Base-by-base conservation (phyloP, 2,329 filamentous ascomycete genomes). In the Aspergillus sojae region DNA sequence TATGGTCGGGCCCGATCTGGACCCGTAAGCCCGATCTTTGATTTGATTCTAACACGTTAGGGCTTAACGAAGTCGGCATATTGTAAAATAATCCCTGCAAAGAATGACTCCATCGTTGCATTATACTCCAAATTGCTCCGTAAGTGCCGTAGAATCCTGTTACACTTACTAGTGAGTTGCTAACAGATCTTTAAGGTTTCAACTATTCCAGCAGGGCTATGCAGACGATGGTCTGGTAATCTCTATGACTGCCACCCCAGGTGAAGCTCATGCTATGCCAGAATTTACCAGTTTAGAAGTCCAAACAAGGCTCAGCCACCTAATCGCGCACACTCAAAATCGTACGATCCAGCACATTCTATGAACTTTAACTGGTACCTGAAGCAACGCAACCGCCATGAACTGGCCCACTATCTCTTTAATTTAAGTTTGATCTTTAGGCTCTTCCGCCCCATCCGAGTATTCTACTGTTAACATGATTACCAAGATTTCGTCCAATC, bases 1-100 rank as follows among this genome's bases (percentile, higher is more conserved):
- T 54, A 54, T 34, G 52, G 52, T 36, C 52, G 52, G 30, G 19
- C 21, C 52, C 30, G 30, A 54, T 54, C 52, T 54, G 52, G 32
- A 11, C 12, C 52, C 52, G 52, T 54, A 21, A 19, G 30, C 21
- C 52, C 30, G 52, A 23, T 34, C 32, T 54, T 54, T 21, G 30
- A 21, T 11, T 54, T 36, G 30, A 10, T 36, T 54, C 10, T 34
- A 54, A 6, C 10, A 36, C 19, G n/a, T 36, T 54, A 54, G 52
- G 30, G 30, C 32, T 23, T 54, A 54, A 30, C 30, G 10, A 54
- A 53, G 14, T 16, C 52, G 52, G 32, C 52, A 54, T 34, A 21
- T 54, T 54, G 52, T 9, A 54, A 3, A 5, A 36, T 54, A 54
- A 54, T 54, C 52, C 52, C 52, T 54, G 52, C 30, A 54, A 7